phyloP scores from a whole-genome alignment of 306 rosid genomes.

The Potentilla sterilis region DNA sequence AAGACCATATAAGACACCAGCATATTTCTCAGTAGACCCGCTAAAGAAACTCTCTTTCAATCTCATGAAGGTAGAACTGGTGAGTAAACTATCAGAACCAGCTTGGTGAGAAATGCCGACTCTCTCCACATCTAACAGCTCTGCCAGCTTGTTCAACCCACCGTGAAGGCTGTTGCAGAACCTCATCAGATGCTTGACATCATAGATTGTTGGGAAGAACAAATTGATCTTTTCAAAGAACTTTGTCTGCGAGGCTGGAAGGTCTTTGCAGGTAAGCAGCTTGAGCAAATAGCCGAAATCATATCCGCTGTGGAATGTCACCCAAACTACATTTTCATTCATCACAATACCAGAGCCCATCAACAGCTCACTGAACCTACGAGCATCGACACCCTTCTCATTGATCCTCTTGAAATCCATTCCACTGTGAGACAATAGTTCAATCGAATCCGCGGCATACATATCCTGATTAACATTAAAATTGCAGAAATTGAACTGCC shows the following conservation, averaged over 20 bases:
- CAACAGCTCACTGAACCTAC: conserved; percentile 27
- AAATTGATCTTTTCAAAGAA: conserved; percentile 27
- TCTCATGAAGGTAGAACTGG: conserved; percentile 36
- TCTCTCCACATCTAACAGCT: conserved; percentile 36
- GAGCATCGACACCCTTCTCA: conserved; percentile 33
- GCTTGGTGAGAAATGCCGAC: conserved; percentile 47
- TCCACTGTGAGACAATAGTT: conserved; percentile 31
- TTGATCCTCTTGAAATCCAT: conserved; percentile 43
- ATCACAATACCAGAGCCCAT: conserved; percentile 37
- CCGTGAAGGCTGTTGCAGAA: conserved; percentile 35
- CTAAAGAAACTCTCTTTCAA: conserved; percentile 23
- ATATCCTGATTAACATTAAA: conserved; percentile 28
- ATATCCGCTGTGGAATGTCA: conserved; percentile 41
- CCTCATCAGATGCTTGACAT: conserved; percentile 42
- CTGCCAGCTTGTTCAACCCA: conserved; percentile 41
- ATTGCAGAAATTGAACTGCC: conserved; percentile 49
- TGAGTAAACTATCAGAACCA: conserved; percentile 54
- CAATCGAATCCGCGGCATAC: conserved; percentile 27
- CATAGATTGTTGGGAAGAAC: conserved; percentile 35
- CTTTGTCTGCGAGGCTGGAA: conserved; percentile 27
- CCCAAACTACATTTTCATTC: conserved; percentile 27
- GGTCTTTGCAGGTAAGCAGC: conserved; percentile 31
- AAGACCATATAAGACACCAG: conserved; percentile 37
- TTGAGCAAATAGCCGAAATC: conserved; percentile 44
- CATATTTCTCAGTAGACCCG: conserved; percentile 23